Evolutionary conservation across 1,139 yeast species (phyloP).

Genomic region (Saccharomyces hybrid): DNA sequence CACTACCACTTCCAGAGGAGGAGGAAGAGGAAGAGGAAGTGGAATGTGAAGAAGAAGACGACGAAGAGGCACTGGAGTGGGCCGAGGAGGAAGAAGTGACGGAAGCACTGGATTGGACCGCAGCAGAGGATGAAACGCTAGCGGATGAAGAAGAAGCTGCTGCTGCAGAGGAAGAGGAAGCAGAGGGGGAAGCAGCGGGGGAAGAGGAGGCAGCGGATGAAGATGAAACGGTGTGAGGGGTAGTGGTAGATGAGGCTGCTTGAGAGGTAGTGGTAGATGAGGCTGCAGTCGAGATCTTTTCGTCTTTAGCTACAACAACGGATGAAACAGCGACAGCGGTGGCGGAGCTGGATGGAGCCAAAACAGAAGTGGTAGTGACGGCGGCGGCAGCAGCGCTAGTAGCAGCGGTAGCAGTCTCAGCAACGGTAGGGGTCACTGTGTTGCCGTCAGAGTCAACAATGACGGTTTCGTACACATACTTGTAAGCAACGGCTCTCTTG

Average conservation of each 20-base stretch:
- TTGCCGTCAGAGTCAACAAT: constrained; percentile 63
- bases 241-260: constrained; percentile 22
- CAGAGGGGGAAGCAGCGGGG: constrained; percentile 26
- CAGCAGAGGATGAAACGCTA: constrained; percentile 7
- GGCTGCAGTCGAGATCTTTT: not conserved
- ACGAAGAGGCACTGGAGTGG: not conserved
- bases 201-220: constrained; percentile 31
- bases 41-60: not conserved
- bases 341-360: constrained; percentile 16
- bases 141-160: constrained; percentile 13
- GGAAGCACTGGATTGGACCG: not conserved
- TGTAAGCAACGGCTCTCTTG: constrained; percentile 72
- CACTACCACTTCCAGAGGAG: no score
- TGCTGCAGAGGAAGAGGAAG: constrained; percentile 26
- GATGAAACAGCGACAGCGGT: not conserved
- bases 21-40: not conserved
- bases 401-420: constrained; percentile 8
- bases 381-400: constrained; percentile 11
- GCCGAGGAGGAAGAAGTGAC: not conserved
- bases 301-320: not conserved
- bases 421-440: constrained; percentile 28
- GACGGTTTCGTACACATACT: constrained; percentile 71
- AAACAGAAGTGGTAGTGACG: constrained; percentile 22
- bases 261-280: constrained; percentile 8
- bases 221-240: constrained; percentile 24